phyloP scores from a whole-genome alignment of 2,329 filamentous ascomycete genomes.

The Gnomoniopsis sp. region DNA sequence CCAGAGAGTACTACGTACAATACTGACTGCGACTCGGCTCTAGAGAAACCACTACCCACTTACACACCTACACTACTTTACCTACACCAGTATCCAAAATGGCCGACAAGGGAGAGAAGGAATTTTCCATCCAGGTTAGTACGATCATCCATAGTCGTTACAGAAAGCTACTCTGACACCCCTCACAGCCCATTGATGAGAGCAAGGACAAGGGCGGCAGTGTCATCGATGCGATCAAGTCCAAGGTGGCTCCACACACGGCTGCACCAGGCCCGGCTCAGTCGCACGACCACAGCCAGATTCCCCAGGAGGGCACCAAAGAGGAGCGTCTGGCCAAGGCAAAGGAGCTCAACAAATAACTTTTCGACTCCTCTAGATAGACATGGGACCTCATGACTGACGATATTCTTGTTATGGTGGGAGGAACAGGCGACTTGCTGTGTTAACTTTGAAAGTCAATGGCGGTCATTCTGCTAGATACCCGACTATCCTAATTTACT shows the following conservation, averaged over 20 bases:
- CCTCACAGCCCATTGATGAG: slow-evolving; percentile 28
- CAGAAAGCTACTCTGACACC: slow-evolving; percentile 1
- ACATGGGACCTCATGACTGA: neutral
- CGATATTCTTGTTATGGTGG: neutral
- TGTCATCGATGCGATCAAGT: slow-evolving; percentile 33
- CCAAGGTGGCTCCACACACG: slow-evolving; percentile 48
- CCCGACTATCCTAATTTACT: neutral
- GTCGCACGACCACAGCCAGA: slow-evolving; percentile 46
- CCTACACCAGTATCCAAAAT: slow-evolving; percentile 4
- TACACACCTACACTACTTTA: neutral
- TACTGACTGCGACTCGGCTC: neutral
- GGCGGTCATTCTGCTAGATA: neutral
- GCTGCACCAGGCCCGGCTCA: slow-evolving; percentile 58
- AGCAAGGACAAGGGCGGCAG: slow-evolving; percentile 40
- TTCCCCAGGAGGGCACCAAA: slow-evolving; percentile 58
- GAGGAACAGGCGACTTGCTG: neutral
- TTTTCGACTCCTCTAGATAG: neutral
- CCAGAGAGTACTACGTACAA: neutral
- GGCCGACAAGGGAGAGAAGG: slow-evolving; percentile 32
- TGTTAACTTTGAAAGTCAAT: neutral
- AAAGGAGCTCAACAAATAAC: slow-evolving; percentile 57
- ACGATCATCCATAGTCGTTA: neutral
- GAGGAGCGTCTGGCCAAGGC: slow-evolving; percentile 66
- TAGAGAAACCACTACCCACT: neutral
- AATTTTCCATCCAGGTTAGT: slow-evolving; percentile 40